Evolutionary conservation across 495 filamentous ascomycete species (phyloP), one percentile per base, ranked within the genome.

Genomic region (Annulohypoxylon nitens): DNA sequence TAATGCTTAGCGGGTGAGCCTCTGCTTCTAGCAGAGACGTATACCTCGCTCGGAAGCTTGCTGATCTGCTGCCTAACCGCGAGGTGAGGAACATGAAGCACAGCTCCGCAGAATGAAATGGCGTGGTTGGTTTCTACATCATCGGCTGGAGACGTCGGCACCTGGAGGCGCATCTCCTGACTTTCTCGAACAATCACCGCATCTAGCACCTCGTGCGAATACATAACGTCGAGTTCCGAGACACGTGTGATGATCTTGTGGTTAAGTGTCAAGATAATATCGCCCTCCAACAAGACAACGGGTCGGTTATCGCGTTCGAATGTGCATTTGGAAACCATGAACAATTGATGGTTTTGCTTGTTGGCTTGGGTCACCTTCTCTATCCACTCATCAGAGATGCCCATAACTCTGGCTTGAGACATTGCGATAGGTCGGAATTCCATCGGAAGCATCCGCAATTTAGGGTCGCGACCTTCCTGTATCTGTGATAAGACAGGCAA

Each of bases 351-450:
- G 59, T 92, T 91, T 16, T 95, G 90, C 8, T 93, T 92, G 75
- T 98, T 97, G 61, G 94, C 92, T 60, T 88, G 80, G 37, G 95
- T 90, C 23, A 97, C 94, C 80, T 92, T 90, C 70, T 92, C 86
- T 72, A 98, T 97, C 97, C 96, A 98, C 57, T 97, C 92, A 75
- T 98, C 95, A 0, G 92, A 92, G 6, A 98, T 93, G 34, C 97
- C 97, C 97, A 99, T 98, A 68, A 98, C 93, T 26, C 95, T 91
- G n/a, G 92, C 96, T 82, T 98, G 96, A 66, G 90, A 93, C 96
- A 99, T 98, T 75, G 97, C 93, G 34, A 98, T 93, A 41, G 95
- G 90, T 63, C 97, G 93, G 78, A 94, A 94, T 81, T 99, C 96
- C 78, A 97, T 91, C 69, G 94, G 94, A 58, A 99, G 81, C 81